Base-by-base conservation (phyloP, 345 rosid genomes). In the Boechera stricta region DNA sequence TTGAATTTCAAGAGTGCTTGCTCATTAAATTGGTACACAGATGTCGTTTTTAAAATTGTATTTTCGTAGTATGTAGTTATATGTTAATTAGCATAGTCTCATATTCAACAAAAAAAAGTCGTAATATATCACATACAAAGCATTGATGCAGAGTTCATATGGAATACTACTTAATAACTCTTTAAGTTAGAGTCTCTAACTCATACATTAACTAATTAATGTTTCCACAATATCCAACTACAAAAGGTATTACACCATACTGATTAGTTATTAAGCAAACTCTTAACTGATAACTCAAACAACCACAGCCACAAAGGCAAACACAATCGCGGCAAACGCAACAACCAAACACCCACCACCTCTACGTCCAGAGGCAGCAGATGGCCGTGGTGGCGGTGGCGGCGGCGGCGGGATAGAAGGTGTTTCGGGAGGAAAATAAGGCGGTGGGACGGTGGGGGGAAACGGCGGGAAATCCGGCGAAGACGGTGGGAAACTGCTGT, bases 361-460 rank as follows among this genome's bases (percentile, higher is more conserved):
- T 38, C 63, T 61, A 52, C 45, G 69, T 60, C 55, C 56, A 51
- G 45, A 61, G 18, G 74, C 74, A 4, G 69, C 64, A 42, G 74
- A 51, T 1, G 78, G 72, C 4, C 18, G 69, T 10, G 54, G 67
- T 2, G 47, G 72, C 15, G 64, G 56, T 5, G 79, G 64, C 0
- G 78, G 72, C 0, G 79, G 64, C 0, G 78, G 72, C 0, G 78
- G 72, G 48, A 36, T 26, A 12, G 62, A 67, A 38, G 79, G 79
- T 18, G 49, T 13, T 39, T 7, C 28, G 5, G 79, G 73, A 67
- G 79, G 79, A 39, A 38, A 75, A 67, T 12, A 38, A 0, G 65
- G 60, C 41, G 66, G 72, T 64, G 77, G 63, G 8, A 21, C 36
- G 7, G 71, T 18, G 28, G 77, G 77, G 12, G 24, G 7, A 53